Evolutionary conservation across 2,329 filamentous ascomycete genomes (phyloP).

Genomic region (Hysterium pulicare): DNA sequence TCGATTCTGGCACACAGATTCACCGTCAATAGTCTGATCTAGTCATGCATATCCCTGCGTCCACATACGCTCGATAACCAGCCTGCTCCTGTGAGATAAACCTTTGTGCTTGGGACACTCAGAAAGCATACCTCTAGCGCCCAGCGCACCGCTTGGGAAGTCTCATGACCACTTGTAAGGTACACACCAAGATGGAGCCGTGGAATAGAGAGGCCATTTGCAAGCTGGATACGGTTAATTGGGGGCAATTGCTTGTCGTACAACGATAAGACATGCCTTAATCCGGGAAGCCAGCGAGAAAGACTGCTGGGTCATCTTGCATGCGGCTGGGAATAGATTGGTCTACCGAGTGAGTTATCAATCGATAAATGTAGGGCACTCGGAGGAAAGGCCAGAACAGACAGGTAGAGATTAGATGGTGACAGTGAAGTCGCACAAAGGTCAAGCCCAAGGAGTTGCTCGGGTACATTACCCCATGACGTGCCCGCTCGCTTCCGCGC

Average conservation of each 20-base stretch:
- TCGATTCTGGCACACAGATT: slow-evolving; percentile 44
- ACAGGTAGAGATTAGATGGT: slow-evolving; percentile 7
- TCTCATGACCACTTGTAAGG: slow-evolving; percentile 63
- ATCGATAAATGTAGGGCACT: not conserved
- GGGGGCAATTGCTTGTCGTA: slow-evolving; percentile 7
- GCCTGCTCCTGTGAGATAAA: slow-evolving; percentile 31
- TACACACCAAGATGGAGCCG: slow-evolving; percentile 73
- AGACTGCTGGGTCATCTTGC: slow-evolving; percentile 29
- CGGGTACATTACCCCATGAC: slow-evolving; percentile 8
- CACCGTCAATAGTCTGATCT: slow-evolving; percentile 19
- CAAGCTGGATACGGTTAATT: slow-evolving; percentile 30
- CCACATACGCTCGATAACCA: slow-evolving; percentile 44
- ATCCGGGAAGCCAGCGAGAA: slow-evolving; percentile 45
- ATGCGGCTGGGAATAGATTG: slow-evolving; percentile 10
- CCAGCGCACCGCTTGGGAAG: slow-evolving; percentile 54
- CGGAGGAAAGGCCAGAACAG: slow-evolving; percentile 4
- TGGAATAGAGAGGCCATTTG: slow-evolving; percentile 66
- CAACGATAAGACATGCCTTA: slow-evolving; percentile 28
- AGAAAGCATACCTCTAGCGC: slow-evolving; percentile 50
- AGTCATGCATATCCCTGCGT: slow-evolving; percentile 7
- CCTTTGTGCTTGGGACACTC: slow-evolving; percentile 2
- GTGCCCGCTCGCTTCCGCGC: slow-evolving; percentile 7
- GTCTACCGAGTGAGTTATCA: slow-evolving; percentile 19
- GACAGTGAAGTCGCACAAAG: slow-evolving; percentile 2
- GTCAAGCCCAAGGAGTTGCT: slow-evolving; percentile 10